Conservation (phyloP, 371 early-diverging fungal species). For the Mortierella sp. region DNA sequence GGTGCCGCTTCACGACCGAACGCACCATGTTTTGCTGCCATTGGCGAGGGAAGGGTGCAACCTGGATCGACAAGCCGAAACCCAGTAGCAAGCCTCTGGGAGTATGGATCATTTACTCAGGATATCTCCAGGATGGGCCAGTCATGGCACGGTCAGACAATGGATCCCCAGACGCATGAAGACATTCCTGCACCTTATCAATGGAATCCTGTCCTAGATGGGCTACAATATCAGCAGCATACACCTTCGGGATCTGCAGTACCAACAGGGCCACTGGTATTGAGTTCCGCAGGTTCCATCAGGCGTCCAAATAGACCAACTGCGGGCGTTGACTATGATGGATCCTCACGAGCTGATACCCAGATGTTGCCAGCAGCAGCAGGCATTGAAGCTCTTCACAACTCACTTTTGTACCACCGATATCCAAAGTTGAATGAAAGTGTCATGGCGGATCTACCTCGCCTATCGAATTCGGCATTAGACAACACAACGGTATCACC, state of each 20-base stretch:
- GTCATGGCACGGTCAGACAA: constrained; percentile 3
- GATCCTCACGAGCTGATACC: not conserved
- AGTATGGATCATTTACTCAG: constrained; percentile 26
- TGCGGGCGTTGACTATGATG: not conserved
- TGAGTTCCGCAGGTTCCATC: not conserved
- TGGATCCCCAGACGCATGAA: not conserved
- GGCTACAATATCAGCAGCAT: not conserved
- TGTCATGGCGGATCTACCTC: too few species aligned
- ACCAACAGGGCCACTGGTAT: not conserved
- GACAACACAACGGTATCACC: too few species aligned
- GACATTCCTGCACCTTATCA: not conserved
- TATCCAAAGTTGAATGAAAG: constrained; percentile 20
- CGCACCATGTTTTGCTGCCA: constrained; percentile 12
- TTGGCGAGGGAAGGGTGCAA: constrained; percentile 30
- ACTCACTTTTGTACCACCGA: constrained; percentile 11
- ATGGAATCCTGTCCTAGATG: not conserved
- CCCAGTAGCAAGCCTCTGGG: constrained; percentile 43
- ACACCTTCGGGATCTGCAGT: not conserved
- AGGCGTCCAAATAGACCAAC: not conserved
- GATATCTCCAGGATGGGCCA: constrained; percentile 16
- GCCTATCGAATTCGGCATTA: too few species aligned
- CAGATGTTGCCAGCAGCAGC: not conserved
- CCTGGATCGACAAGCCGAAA: constrained; percentile 4
- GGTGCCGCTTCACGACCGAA: not conserved
- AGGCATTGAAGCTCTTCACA: constrained; percentile 17